These are phyloP conservation scores for Verticillium isaacii DNA, from an alignment of 2,329 filamentous ascomycete species.

Conservation along the genomic window DNA sequence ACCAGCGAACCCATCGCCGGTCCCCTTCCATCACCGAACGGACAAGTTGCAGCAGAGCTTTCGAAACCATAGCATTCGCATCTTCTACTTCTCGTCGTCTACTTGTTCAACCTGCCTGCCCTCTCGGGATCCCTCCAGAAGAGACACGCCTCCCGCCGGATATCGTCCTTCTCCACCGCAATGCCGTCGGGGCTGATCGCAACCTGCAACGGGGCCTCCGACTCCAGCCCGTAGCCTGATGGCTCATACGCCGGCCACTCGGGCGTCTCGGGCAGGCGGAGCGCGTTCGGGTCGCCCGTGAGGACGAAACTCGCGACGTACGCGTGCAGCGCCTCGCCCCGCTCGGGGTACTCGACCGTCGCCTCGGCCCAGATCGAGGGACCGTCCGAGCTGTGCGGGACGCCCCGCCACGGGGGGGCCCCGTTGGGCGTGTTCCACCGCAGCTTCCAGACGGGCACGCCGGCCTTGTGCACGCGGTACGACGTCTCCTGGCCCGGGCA, in stretches of 20 bases:
- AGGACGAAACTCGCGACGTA: constrained; percentile 31
- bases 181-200: constrained; percentile 23
- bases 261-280: constrained; percentile 10
- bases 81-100: background rate
- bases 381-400: constrained; percentile 30
- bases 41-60: too few relatives aligned
- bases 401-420: constrained; percentile 26
- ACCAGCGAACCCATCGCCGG: too few relatives aligned
- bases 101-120: constrained; percentile 28
- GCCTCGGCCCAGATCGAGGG: constrained; percentile 31
- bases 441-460: constrained; percentile 29
- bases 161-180: constrained; percentile 24
- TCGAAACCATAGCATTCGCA: too few relatives aligned
- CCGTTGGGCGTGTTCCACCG: constrained; percentile 31
- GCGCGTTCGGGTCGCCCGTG: constrained; percentile 28
- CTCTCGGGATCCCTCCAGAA: constrained; percentile 30
- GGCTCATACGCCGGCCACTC: constrained; percentile 20
- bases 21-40: too few relatives aligned
- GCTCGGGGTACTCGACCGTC: constrained; percentile 25
- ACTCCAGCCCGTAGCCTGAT: constrained; percentile 17
- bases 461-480: constrained; percentile 25
- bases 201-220: constrained; percentile 21
- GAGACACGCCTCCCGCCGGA: constrained; percentile 24
- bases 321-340: constrained; percentile 28
- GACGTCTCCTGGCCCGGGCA: constrained; percentile 39